Conservation (phyloP, 257 asterid genomes). For the Rauvolfia tetraphylla region DNA sequence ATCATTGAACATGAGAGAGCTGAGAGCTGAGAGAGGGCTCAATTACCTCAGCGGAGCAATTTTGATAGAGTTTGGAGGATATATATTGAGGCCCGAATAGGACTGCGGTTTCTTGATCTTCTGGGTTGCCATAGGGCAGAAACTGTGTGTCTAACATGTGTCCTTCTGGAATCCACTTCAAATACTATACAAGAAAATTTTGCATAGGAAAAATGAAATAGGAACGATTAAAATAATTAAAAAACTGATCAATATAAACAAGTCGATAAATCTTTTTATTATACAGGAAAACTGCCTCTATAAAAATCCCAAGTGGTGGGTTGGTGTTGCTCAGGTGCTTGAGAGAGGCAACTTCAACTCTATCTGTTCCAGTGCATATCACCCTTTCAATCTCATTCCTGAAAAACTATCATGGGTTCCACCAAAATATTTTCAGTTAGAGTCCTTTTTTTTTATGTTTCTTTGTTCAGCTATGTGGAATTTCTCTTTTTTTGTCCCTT, state of each 20-base stretch:
- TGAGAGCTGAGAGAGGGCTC: background rate
- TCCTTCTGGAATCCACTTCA: constrained; percentile 10
- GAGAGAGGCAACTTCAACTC: no score
- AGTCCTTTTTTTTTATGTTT: no score
- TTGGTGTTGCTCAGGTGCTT: no score
- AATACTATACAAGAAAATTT: background rate
- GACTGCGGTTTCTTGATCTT: background rate
- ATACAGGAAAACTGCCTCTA: no score
- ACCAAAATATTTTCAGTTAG: no score
- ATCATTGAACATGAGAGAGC: background rate
- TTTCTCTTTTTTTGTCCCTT: no score
- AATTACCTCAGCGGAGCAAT: constrained; percentile 4
- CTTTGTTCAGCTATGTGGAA: no score
- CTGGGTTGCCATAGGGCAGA: background rate
- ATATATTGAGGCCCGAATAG: background rate
- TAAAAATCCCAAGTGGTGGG: no score
- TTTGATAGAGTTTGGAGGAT: background rate
- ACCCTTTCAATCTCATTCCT: no score
- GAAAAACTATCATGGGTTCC: no score
- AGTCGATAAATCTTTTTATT: no score
- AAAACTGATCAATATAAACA: background rate
- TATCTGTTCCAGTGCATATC: no score
- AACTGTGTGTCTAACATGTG: constrained; percentile 7
- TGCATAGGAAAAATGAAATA: background rate
- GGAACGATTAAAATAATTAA: background rate